Evolutionary conservation across 192 early-diverging fungal genomes (phyloP), one percentile per base, ranked within the genome.

Genomic region (Dispira simplex): DNA sequence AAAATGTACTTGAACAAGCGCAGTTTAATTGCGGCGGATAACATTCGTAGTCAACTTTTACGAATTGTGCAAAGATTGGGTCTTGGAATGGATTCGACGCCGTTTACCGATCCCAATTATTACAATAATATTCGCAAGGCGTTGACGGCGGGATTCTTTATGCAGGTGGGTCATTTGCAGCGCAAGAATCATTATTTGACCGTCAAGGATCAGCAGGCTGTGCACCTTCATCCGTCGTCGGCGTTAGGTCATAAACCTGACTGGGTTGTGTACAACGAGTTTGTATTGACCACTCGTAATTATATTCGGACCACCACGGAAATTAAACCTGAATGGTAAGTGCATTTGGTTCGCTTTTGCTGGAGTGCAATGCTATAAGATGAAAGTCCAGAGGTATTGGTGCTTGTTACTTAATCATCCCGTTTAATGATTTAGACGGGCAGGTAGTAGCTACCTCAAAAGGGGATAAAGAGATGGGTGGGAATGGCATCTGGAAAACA

Each of bases 241-340:
- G 83, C 85, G 67, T 73, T 99, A 28, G 84, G 83, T 57, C 83
- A 85, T 64, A 92, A 92, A 63, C 90, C 94, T n/a, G 93, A 98
- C 73, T 99, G 97, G 97, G 93, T 98, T 2, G 73, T 97, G 44
- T 99, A 98, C 78, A 96, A 99, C 66, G 97, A 99, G 73, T 99
- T 95, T 84, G 97, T 98, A 11, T 72, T 99, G 49, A 99, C 97
- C 11, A 84, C 85, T 48, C 85, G 91, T 59, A 91, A 97, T 73
- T 98, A 94, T 73, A 96, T 99, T 67, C 89, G 97, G 43, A 98
- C 92, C 0, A 86, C 85, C 45, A 90, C 90, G 0, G 88, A 89
- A 65, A 82, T 98, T 48, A 86, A 88, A 67, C 83, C 85, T 2
- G 95, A 95, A 45, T 92, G 90, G 85, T 67, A 65, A 26, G 18